Percentiles rank a stretch among this genome's conserved stretches.
Conservation (phyloP, 192 early-diverging fungal species). For the Podila epicladia region DNA sequence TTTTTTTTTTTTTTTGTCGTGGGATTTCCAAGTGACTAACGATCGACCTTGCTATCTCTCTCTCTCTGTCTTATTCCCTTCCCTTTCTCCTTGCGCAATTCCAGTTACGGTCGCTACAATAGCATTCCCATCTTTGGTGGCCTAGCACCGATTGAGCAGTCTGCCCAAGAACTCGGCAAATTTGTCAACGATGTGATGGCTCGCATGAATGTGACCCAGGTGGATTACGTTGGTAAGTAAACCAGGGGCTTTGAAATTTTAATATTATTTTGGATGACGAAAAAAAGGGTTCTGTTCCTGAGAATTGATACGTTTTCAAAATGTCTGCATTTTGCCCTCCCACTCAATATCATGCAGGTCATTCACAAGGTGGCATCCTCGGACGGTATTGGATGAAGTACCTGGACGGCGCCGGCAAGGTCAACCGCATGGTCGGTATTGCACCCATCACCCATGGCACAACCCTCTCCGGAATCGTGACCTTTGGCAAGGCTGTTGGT, state of each 20-base stretch:
- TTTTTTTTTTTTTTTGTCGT: no score
- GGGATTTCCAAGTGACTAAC: no score
- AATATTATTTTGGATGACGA: no score
- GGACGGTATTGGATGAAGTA: slow-evolving; percentile 40
- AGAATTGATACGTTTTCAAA: no score
- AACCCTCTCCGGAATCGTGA: slow-evolving; percentile 22
- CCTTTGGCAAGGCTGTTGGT: slow-evolving; percentile 18
- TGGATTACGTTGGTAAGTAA: slow-evolving; percentile 25
- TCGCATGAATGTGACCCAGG: slow-evolving; percentile 17
- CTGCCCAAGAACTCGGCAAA: slow-evolving; percentile 28
- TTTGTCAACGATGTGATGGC: slow-evolving; percentile 24
- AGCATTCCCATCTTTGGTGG: slow-evolving; percentile 23
- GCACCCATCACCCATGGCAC: slow-evolving; percentile 40
- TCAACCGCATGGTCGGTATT: slow-evolving; percentile 37
- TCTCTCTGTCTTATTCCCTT: no score
- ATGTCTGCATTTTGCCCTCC: no score
- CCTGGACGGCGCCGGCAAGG: slow-evolving; percentile 33
- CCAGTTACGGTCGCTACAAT: slow-evolving; percentile 19
- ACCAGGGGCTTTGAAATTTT: no score
- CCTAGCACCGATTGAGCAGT: slow-evolving; percentile 19
- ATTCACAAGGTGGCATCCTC: slow-evolving; percentile 39
- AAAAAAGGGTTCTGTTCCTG: no score
- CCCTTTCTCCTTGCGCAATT: no score
- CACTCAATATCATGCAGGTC: neutral
- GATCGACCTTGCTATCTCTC: no score